Evolutionary conservation across 164 flowering plant genomes (phyloP).

Genomic region (Platanus orientalis): DNA sequence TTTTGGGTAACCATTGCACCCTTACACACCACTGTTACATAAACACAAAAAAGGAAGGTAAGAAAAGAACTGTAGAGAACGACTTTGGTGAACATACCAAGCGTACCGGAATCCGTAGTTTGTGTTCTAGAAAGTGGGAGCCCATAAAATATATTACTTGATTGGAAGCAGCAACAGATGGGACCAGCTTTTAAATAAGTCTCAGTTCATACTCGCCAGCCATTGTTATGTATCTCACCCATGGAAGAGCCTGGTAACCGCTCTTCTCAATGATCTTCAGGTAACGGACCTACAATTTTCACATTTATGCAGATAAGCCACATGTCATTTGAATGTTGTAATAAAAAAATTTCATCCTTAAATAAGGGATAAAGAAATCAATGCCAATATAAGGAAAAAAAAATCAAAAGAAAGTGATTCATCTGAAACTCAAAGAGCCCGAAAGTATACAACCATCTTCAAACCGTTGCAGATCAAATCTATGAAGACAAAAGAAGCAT

Average conservation of each 20-base stretch:
- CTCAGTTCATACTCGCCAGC: constrained; percentile 96
- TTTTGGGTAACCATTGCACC: not conserved
- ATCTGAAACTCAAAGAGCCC: too few species aligned
- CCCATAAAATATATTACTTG: not conserved
- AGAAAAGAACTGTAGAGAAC: not conserved
- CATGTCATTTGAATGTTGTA: not conserved
- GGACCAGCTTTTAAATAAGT: constrained; percentile 38
- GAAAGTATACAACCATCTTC: too few species aligned
- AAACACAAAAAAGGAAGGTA: not conserved
- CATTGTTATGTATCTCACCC: constrained; percentile 98
- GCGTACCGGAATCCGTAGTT: not conserved
- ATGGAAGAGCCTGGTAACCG: constrained; percentile 95
- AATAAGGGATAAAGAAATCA: not conserved
- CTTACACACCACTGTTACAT: not conserved
- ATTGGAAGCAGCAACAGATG: not conserved
- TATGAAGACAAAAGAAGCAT: too few species aligned
- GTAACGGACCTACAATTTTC: constrained; percentile 68
- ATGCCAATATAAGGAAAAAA: not conserved
- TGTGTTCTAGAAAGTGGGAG: not conserved
- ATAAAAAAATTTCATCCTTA: not conserved
- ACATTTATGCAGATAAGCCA: not conserved
- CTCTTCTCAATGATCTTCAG: constrained; percentile 90
- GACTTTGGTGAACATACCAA: not conserved
- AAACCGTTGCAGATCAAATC: too few species aligned
- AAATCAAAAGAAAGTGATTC: too few species aligned